phyloP scores from a whole-genome alignment of 768 basidiomycete species.

The Favolaschia claudopus region DNA sequence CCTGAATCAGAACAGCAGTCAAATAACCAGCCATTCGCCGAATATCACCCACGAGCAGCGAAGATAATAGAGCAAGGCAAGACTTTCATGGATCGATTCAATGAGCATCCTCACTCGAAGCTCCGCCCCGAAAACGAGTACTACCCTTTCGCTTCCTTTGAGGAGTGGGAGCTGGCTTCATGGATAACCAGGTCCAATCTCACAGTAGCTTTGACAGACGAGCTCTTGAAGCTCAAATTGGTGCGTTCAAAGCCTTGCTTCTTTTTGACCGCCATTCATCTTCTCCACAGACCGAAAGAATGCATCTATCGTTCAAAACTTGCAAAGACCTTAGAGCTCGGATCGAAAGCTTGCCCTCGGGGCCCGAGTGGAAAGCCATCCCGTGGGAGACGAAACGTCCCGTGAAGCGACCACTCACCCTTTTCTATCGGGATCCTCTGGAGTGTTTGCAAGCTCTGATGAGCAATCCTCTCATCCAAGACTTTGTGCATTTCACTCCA shows the following conservation, averaged over 20 bases:
- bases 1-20: no score
- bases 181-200: background rate
- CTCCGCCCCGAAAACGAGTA: background rate
- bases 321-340: background rate
- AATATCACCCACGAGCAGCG: no score
- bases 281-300: background rate
- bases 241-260: background rate
- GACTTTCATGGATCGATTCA: background rate
- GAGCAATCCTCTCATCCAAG: background rate
- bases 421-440: background rate
- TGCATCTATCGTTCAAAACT: background rate
- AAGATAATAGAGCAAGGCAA: no score
- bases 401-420: background rate
- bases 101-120: background rate
- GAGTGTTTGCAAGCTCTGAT: background rate
- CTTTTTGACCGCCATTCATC: background rate
- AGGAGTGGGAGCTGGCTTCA: slow-evolving; percentile 1
- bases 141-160: background rate
- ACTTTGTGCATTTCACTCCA: slow-evolving; percentile 3
- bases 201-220: background rate
- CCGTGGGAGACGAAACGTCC: background rate
- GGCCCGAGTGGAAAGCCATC: background rate
- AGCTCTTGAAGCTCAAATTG: background rate
- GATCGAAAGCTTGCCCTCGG: background rate
- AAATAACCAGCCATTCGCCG: no score